Conservation (phyloP, 139 green algal genomes). For the Monoraphidium neglectum region DNA sequence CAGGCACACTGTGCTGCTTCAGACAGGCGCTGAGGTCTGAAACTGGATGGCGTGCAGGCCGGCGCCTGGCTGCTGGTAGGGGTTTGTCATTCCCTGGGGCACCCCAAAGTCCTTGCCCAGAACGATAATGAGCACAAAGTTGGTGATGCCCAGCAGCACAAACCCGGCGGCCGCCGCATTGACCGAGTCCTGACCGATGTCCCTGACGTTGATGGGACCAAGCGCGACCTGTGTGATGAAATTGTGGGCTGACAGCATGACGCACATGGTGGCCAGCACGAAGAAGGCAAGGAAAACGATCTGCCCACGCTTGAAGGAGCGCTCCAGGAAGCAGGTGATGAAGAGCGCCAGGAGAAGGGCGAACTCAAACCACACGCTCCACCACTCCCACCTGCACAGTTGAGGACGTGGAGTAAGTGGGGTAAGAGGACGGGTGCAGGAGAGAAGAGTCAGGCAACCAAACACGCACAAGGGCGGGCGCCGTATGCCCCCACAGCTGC, state of each 20-base stretch:
- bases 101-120: constrained; percentile 31
- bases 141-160: constrained; percentile 22
- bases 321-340: constrained; percentile 25
- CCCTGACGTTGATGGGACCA: constrained; percentile 11
- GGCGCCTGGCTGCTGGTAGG: constrained; percentile 14
- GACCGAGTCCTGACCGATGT: constrained; percentile 20
- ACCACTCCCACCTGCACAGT: constrained; percentile 31
- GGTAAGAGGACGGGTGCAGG: neutral
- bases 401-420: neutral
- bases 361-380: constrained; percentile 22
- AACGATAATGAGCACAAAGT: constrained; percentile 31
- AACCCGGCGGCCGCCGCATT: constrained; percentile 26
- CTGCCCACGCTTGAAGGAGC: constrained; percentile 24
- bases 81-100: neutral
- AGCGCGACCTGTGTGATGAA: constrained; percentile 20
- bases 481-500: neutral
- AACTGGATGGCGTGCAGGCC: constrained; percentile 11
- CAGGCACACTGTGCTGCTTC: too few relatives aligned
- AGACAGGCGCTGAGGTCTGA: constrained; percentile 22
- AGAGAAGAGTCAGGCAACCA: neutral
- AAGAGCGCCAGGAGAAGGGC: constrained; percentile 23
- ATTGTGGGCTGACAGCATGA: constrained; percentile 17
- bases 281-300: constrained; percentile 31
- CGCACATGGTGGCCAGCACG: constrained; percentile 9
- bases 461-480: neutral